These are phyloP conservation scores for Podospora anserina DNA, from an alignment of 495 filamentous ascomycete genomes.

Conservation along the genomic window DNA sequence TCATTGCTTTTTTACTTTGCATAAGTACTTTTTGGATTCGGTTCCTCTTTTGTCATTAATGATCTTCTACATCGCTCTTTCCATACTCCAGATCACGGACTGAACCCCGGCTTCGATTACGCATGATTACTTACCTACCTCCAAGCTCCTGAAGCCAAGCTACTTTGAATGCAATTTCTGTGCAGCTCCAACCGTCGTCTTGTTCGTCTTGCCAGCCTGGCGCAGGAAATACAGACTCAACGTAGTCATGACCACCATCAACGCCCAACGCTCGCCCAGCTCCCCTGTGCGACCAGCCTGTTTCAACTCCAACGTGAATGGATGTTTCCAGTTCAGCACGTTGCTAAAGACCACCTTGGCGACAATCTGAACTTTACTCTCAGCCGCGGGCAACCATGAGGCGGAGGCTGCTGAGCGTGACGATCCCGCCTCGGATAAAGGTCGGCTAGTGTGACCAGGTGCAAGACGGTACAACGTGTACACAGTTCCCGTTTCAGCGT, in stretches of 20 bases:
- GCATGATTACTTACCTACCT: too few relatives aligned
- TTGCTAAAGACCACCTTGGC: slow-evolving; percentile 13
- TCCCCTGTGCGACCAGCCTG: slow-evolving; percentile 12
- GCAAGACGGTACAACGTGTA: too few relatives aligned
- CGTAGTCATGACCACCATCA: slow-evolving; percentile 19
- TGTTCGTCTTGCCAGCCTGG: slow-evolving; percentile 14
- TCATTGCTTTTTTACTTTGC: too few relatives aligned
- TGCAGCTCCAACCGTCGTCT: slow-evolving; percentile 10
- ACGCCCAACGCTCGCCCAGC: slow-evolving; percentile 20
- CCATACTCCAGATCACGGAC: too few relatives aligned
- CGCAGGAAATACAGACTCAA: slow-evolving; percentile 15
- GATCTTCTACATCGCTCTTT: too few relatives aligned
- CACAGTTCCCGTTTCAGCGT: too few relatives aligned
- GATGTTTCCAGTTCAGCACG: slow-evolving; percentile 8
- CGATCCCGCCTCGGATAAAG: too few relatives aligned
- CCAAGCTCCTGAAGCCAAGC: not conserved
- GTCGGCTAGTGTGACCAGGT: too few relatives aligned
- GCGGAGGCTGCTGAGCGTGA: too few relatives aligned
- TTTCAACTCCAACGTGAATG: slow-evolving; percentile 18
- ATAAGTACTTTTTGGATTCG: too few relatives aligned
- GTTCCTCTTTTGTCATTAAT: too few relatives aligned
- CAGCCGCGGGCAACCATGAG: not conserved
- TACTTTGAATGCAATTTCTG: slow-evolving; percentile 16
- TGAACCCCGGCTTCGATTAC: too few relatives aligned
- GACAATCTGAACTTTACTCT: not conserved